Evolutionary conservation across 2,329 filamentous ascomycete genomes (phyloP), one percentile per base, ranked within the genome.

Genomic region (Pseudopithomyces chartarum): DNA sequence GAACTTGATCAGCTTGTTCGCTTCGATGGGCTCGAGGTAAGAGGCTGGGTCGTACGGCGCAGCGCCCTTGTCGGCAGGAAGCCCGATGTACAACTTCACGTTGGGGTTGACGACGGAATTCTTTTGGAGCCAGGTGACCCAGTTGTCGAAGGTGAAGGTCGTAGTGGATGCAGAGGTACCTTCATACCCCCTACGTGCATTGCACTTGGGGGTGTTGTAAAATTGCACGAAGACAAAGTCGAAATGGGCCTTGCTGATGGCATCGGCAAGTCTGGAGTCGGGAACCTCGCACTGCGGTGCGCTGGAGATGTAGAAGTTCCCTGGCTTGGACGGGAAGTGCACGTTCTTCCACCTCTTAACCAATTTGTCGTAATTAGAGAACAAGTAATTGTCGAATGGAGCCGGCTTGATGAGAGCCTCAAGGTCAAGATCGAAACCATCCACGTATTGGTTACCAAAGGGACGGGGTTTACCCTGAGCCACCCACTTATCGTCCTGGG

Each of bases 221-320:
- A 83, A 85, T 58, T 85, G 83, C 34, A 83, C 75, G 71, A 81
- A 85, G 59, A 85, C 63, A 62, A 82, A 84, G 65, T 85, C 83
- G 62, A 85, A 83, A 10, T 60, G 58, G 8, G 80, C 73, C 33
- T 73, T 73, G 15, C 56, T 44, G 53, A 85, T 82, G 7, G 80
- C 79, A 36, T 75, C 51, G n/a, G 70, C 67, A 22, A 85, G 75
- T 68, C 67, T 78, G 20, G 63, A 61, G 61, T 85, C 83, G 2
- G 82, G 81, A 20, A 80, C 66, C 8, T 73, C 46, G 60, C 83
- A 85, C 62, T 85, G 82, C n/a, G 83, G 83, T 2, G 83, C 81
- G 17, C 73, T 80, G 5, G 82, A 82, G 60, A 84, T 79, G 59
- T 82, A 84, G 73, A 78, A 85, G 53, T 48, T 22, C 58, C 68